Evolutionary conservation across 495 filamentous ascomycete genomes (phyloP).

Genomic region (Podospora didyma): DNA sequence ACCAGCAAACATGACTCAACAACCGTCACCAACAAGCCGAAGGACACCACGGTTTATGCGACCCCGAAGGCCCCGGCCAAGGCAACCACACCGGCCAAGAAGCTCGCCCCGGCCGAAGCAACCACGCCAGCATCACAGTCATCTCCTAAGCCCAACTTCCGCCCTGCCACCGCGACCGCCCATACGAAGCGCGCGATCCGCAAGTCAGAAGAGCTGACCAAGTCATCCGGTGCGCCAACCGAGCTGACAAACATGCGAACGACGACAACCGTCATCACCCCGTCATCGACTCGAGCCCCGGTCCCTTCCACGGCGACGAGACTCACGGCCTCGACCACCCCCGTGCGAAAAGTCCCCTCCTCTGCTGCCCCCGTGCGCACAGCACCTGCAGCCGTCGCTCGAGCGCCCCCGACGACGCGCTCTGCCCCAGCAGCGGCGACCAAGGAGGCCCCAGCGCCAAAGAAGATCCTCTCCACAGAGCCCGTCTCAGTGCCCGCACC

Average conservation of each 20-base stretch:
- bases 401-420: neutral
- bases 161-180: conserved; percentile 16
- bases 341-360: neutral
- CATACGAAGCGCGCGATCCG: conserved; percentile 19
- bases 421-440: no score
- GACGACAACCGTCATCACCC: neutral
- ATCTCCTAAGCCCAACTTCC: conserved; percentile 8
- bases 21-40: conserved; percentile 1
- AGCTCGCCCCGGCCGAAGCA: conserved; percentile 2
- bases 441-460: neutral
- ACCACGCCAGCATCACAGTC: conserved; percentile 3
- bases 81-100: neutral
- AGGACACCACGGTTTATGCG: conserved; percentile 6
- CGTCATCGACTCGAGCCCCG: neutral
- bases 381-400: neutral
- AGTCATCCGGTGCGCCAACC: neutral
- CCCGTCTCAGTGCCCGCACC: neutral
- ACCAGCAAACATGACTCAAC: conserved; percentile 1
- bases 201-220: conserved; percentile 9
- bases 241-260: neutral
- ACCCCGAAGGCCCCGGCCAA: conserved; percentile 8
- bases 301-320: no score
- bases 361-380: neutral
- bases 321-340: neutral
- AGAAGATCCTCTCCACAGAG: no score